A percentile compares a stretch with the other conserved stretches of the same genome.
Conservation (phyloP, 345 rosid species). For the Syzygium oleosum region DNA sequence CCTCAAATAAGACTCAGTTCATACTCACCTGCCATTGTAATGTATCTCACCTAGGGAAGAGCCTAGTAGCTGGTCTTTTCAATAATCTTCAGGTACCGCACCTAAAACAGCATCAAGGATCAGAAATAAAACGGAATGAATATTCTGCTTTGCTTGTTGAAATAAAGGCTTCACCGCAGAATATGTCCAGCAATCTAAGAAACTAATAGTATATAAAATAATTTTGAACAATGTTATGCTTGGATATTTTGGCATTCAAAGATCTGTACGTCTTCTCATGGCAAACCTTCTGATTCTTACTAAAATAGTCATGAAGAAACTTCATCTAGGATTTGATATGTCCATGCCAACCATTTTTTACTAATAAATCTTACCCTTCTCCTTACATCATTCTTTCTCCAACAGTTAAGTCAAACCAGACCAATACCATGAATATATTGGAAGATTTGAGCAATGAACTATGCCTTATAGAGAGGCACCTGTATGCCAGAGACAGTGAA, state of each 20-base stretch:
- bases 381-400: background rate
- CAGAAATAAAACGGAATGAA: too few species aligned
- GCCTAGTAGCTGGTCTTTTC: too few species aligned
- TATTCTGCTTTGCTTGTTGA: rapidly evolving
- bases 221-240: background rate
- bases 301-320: background rate
- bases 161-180: rapidly evolving
- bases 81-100: too few species aligned
- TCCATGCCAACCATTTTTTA: background rate
- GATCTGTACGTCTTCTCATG: background rate
- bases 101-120: too few species aligned
- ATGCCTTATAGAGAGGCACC: constrained; percentile 26
- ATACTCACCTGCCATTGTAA: too few species aligned
- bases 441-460: background rate
- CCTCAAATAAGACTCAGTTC: too few species aligned
- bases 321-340: background rate
- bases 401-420: background rate
- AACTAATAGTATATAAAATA: background rate
- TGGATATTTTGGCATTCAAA: background rate
- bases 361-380: background rate
- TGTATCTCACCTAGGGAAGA: too few species aligned
- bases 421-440: background rate
- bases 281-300: background rate
- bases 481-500: constrained; percentile 96
- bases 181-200: rapidly evolving